These are phyloP conservation scores for Blastobotrys apis DNA, from an alignment of 1,139 yeast genomes.

Conservation along the genomic window DNA sequence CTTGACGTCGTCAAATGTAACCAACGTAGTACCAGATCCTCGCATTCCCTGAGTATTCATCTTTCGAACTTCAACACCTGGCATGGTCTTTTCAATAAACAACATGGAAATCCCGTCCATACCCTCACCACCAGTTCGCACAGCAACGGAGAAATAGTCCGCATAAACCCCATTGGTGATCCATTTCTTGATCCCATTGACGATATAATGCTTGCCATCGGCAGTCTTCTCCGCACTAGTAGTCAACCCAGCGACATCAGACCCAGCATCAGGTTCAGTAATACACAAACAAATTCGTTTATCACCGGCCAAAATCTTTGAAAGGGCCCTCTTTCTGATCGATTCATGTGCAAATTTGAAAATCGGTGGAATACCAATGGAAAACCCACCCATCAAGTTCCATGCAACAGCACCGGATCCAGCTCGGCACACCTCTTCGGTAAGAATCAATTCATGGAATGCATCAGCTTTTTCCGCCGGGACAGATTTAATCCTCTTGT, in stretches of 20 bases:
- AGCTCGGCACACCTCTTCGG: conserved; percentile 39
- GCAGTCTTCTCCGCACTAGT: conserved; percentile 38
- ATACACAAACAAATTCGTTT: conserved; percentile 42
- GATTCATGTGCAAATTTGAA: conserved; percentile 35
- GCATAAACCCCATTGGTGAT: conserved; percentile 44
- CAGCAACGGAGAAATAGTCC: conserved; percentile 44
- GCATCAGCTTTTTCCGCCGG: conserved; percentile 38
- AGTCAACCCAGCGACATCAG: conserved; percentile 42
- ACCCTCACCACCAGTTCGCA: conserved; percentile 42
- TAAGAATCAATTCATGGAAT: conserved; percentile 38
- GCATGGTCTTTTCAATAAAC: conserved; percentile 39
- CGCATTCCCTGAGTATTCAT: conserved; percentile 42
- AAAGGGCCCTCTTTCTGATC: conserved; percentile 36
- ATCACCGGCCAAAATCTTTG: conserved; percentile 37
- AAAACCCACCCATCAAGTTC: conserved; percentile 40
- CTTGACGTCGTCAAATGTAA: conserved; percentile 43
- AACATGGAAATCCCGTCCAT: conserved; percentile 42
- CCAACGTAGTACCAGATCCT: conserved; percentile 39
- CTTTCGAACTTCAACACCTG: conserved; percentile 39
- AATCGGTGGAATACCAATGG: conserved; percentile 42
- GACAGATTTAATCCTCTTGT: conserved; percentile 33
- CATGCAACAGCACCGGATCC: conserved; percentile 42
- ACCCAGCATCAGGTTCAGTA: conserved; percentile 44
- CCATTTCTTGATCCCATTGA: conserved; percentile 45
- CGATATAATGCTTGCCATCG: conserved; percentile 42